A percentile compares a stretch with the other conserved stretches of the same genome.
These are phyloP conservation scores for Trichophyton schoenleinii DNA, from an alignment of 2,329 filamentous ascomycete genomes.

Conservation along the genomic window DNA sequence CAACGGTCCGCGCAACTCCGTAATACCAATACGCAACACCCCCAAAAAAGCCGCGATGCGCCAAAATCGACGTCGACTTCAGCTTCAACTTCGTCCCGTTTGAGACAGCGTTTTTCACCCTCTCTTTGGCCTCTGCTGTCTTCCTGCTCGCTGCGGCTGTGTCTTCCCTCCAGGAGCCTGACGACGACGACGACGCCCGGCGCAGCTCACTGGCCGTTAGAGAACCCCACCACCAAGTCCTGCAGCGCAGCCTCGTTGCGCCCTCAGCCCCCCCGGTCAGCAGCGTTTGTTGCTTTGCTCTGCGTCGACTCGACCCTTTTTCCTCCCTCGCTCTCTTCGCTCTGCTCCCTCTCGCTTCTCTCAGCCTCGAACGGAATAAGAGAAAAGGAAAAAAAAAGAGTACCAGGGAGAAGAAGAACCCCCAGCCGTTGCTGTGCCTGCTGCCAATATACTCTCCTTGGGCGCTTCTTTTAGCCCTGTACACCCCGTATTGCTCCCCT, in stretches of 20 bases:
- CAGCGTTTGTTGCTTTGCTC: neutral
- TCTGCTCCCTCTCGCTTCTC: neutral
- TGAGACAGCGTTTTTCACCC: neutral
- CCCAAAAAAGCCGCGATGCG: neutral
- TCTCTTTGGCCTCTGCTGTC: neutral
- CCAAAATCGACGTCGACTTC: neutral
- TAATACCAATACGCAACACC: neutral
- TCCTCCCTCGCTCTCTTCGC: neutral
- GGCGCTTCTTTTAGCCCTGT: slow-evolving; percentile 3
- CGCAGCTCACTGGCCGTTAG: neutral
- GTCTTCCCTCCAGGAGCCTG: neutral
- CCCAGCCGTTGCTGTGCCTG: neutral
- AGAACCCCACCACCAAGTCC: neutral
- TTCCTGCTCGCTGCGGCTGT: neutral
- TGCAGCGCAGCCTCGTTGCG: neutral
- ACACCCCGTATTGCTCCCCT: slow-evolving; percentile 7
- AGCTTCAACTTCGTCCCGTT: neutral
- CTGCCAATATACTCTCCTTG: neutral
- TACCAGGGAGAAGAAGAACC: neutral
- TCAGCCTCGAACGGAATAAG: neutral
- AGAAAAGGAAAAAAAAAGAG: neutral
- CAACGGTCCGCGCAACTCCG: neutral
- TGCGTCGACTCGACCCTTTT: neutral
- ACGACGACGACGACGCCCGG: neutral
- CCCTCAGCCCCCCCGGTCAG: neutral